Conservation (phyloP, 2,329 filamentous ascomycete species). For the Beauveria varroae region DNA sequence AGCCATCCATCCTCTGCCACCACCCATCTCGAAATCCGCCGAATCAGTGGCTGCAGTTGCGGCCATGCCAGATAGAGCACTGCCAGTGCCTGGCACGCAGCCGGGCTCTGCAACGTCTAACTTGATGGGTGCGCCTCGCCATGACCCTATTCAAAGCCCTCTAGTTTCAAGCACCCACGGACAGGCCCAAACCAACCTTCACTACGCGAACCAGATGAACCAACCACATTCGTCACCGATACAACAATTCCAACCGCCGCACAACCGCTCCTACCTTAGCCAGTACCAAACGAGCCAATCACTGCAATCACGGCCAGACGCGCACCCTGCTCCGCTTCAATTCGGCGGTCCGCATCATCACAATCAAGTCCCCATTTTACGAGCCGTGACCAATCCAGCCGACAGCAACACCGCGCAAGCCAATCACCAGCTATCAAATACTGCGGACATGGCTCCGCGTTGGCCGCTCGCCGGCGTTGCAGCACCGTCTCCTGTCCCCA, state of each 20-base stretch:
- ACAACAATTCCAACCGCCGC: constrained; percentile 5
- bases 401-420: constrained; percentile 3
- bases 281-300: constrained; percentile 6
- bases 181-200: background rate
- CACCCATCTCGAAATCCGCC: constrained; percentile 4
- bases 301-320: constrained; percentile 11
- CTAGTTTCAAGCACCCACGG: background rate
- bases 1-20: constrained; percentile 14
- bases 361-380: background rate
- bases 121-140: background rate
- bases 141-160: background rate
- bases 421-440: constrained; percentile 3
- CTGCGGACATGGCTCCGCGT: background rate
- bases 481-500: background rate
- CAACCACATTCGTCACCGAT: background rate
- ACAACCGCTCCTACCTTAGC: constrained; percentile 14
- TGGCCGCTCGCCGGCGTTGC: background rate
- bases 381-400: background rate
- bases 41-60: constrained; percentile 13
- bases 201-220: background rate
- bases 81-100: constrained; percentile 17
- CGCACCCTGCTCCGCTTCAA: constrained; percentile 13
- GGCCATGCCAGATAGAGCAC: constrained; percentile 11
- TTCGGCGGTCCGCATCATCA: constrained; percentile 11
- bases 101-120: constrained; percentile 17